Base-by-base conservation (phyloP, 2,329 filamentous ascomycete species). In the Harringtonia aguacate region DNA sequence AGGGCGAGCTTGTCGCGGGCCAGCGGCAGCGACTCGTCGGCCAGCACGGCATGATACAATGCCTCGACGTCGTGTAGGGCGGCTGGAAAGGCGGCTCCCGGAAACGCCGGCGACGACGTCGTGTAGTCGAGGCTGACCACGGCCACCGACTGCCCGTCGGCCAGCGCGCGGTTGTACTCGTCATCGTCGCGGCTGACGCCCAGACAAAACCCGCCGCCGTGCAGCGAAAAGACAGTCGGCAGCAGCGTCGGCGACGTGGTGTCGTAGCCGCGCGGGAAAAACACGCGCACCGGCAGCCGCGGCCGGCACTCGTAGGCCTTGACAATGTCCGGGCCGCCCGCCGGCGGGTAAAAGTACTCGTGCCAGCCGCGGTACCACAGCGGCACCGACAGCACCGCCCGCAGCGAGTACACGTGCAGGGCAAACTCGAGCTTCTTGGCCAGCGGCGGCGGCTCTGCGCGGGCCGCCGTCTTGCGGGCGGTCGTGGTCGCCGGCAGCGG, bases 121-220 rank as follows among this genome's bases (percentile, higher is more conserved):
- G 58, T 54, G 58, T 76, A 75, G 52, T 69, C 61, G 31, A 76
- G 58, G 24, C 61, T 63, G 21, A 73, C 53, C n/a, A 73, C 67
- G 10, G 72, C 56, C 47, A 67, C 58, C 42, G 53, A 51, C 41
- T 66, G 61, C 1, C 54, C 48, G 41, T 63, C 56, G 22, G 69
- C 59, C 46, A 70, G 68, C 47, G 52, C 49, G 31, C 55, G 55
- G 54, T 67, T 72, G 58, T 70, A 69, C 31, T 53, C 52, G 56
- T 73, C 69, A 53, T 73, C 70, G 38, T 66, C 54, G 44, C 55
- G 47, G 4, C 68, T 62, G 17, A 60, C 51, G 54, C 65, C 62
- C 38, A 74, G 33, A 36, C 60, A 59, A 53, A 69, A 72, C 29
- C 69, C 70, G 48, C 71, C 70, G 45, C 70, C 71, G 52, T 75